Evolutionary conservation across 2,329 filamentous ascomycete species (phyloP).

Genomic region (Emydomyces testavorans): DNA sequence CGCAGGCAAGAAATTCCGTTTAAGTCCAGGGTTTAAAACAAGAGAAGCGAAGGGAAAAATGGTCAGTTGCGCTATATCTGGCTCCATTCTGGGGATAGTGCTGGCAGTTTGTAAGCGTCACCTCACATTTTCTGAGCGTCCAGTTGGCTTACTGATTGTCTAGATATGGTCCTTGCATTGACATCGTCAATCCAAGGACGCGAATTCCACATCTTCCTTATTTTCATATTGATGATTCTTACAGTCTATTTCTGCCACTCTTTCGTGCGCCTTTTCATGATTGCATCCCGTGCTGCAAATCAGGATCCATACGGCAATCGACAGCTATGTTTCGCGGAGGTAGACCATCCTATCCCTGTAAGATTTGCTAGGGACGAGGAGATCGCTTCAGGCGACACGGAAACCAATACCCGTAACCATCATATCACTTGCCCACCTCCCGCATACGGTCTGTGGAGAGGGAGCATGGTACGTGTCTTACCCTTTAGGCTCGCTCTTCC

Average conservation of each 20-base stretch:
- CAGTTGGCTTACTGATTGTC: slow-evolving; percentile 4
- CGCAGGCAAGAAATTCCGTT: slow-evolving; percentile 15
- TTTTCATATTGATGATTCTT: slow-evolving; percentile 62
- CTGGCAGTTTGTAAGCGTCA: slow-evolving; percentile 53
- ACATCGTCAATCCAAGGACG: slow-evolving; percentile 52
- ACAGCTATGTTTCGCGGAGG: slow-evolving; percentile 56
- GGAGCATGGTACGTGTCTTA: slow-evolving; percentile 58
- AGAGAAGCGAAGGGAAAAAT: slow-evolving; percentile 34
- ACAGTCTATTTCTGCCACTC: slow-evolving; percentile 73
- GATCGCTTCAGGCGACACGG: slow-evolving; percentile 38
- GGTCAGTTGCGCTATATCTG: slow-evolving; percentile 53
- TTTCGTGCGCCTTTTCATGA: slow-evolving; percentile 60
- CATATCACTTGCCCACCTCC: slow-evolving; percentile 51
- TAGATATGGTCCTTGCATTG: slow-evolving; percentile 63
- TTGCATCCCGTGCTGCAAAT: slow-evolving; percentile 41
- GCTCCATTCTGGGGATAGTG: slow-evolving; percentile 48
- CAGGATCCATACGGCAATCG: slow-evolving; percentile 31
- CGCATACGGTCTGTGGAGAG: slow-evolving; percentile 74
- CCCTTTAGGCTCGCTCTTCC: not conserved
- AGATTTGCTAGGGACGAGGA: slow-evolving; percentile 65
- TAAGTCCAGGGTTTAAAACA: slow-evolving; percentile 15
- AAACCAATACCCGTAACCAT: slow-evolving; percentile 39
- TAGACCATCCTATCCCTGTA: slow-evolving; percentile 62
- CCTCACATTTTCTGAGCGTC: not conserved
- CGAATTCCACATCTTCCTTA: slow-evolving; percentile 68